Conservation (phyloP, 2,329 filamentous ascomycete genomes). For the Calonectria montana region DNA sequence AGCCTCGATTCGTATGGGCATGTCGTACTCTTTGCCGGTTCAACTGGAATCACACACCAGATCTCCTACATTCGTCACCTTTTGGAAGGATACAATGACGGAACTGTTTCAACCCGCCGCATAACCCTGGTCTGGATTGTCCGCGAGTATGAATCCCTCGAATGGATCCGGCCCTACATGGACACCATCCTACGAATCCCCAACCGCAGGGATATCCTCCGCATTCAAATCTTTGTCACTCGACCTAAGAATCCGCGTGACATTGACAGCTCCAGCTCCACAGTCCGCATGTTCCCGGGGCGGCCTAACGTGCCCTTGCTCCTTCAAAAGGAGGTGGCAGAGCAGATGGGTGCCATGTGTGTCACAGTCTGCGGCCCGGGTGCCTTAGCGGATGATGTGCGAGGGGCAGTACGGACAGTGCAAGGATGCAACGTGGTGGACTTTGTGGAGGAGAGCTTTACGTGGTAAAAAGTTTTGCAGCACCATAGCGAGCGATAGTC, state of each 20-base stretch:
- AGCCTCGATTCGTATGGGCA: conserved; percentile 93
- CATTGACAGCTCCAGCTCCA: conserved; percentile 79
- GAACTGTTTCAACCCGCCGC: conserved; percentile 82
- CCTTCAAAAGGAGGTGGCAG: conserved; percentile 83
- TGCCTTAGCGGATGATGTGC: conserved; percentile 79
- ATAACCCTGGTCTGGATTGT: conserved; percentile 93
- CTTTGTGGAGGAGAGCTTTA: conserved; percentile 83
- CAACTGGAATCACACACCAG: conserved; percentile 95
- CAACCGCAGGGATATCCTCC: conserved; percentile 82
- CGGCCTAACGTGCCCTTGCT: conserved; percentile 85
- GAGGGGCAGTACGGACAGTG: conserved; percentile 72
- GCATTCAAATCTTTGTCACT: conserved; percentile 91
- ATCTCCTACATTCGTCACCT: conserved; percentile 87
- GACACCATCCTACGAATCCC: conserved; percentile 80
- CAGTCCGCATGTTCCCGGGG: conserved; percentile 92
- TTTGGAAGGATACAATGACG: conserved; percentile 74
- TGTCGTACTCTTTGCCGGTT: conserved; percentile 88
- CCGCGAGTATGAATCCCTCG: conserved; percentile 86
- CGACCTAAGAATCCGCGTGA: conserved; percentile 86
- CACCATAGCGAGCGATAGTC: conserved; percentile 4
- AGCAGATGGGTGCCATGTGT: conserved; percentile 88
- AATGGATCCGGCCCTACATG: conserved; percentile 94
- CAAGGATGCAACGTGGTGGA: conserved; percentile 75
- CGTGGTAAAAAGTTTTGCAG: conserved; percentile 57
- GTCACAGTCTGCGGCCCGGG: conserved; percentile 86